phyloP scores from a whole-genome alignment of 2,329 filamentous ascomycete species.

The Biscogniauxia marginata region DNA sequence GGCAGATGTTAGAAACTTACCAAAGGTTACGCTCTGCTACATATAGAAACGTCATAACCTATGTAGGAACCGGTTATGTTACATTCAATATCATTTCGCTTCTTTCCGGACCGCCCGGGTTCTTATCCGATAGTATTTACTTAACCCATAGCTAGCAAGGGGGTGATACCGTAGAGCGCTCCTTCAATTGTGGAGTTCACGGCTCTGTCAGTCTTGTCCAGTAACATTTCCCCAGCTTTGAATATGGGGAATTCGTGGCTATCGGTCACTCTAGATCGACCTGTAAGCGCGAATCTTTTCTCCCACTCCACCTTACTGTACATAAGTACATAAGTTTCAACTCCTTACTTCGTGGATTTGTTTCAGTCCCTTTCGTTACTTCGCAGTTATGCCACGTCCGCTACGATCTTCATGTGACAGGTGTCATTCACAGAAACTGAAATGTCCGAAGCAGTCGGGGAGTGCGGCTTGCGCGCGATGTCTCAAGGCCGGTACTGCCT shows the following conservation, averaged over 20 bases:
- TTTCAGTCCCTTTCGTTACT: too few relatives aligned
- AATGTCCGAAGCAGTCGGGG: slow-evolving; percentile 41
- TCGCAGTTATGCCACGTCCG: slow-evolving; percentile 21
- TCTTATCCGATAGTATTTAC: too few relatives aligned
- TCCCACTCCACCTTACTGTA: neutral
- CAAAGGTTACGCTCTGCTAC: too few relatives aligned
- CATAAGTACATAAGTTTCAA: neutral
- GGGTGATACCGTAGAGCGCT: neutral
- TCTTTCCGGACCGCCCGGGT: too few relatives aligned
- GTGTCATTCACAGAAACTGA: slow-evolving; percentile 48
- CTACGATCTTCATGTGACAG: slow-evolving; percentile 31
- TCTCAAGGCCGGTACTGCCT: slow-evolving; percentile 38
- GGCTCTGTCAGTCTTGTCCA: neutral
- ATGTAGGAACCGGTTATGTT: too few relatives aligned
- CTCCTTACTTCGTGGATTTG: too few relatives aligned
- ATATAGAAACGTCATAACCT: too few relatives aligned
- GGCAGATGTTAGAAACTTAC: too few relatives aligned
- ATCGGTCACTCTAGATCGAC: neutral
- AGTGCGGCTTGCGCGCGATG: slow-evolving; percentile 41
- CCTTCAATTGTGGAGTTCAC: neutral
- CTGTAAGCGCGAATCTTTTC: neutral
- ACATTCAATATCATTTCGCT: neutral
- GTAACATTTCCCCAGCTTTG: neutral
- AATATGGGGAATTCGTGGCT: neutral
- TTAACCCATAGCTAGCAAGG: too few relatives aligned